Conservation (phyloP, 140 eudicot genomes). For the Ambrosia hybrid region DNA sequence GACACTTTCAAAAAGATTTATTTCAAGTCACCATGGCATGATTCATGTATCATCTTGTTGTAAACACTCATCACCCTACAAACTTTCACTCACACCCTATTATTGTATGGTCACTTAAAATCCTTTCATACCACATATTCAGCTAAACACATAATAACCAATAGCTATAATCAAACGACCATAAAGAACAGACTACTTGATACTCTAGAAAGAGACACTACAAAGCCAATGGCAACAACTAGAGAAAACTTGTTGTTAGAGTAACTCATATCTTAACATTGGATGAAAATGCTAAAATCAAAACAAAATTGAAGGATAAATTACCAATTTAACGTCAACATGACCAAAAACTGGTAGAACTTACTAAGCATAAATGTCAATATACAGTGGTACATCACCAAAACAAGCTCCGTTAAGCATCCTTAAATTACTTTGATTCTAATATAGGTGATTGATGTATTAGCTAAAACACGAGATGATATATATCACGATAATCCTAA, state of each 20-base stretch:
- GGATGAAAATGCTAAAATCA: neutral
- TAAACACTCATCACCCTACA: conserved; percentile 36
- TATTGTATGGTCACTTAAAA: conserved; percentile 27
- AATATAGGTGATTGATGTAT: neutral
- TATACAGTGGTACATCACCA: conserved; percentile 17
- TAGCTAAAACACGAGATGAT: conserved; percentile 7
- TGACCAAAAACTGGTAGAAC: neutral
- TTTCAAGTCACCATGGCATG: conserved; percentile 49
- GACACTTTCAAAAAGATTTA: conserved; percentile 67
- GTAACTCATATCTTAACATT: neutral
- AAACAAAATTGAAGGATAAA: neutral
- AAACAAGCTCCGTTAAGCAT: conserved; percentile 1
- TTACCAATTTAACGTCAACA: neutral
- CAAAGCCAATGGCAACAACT: conserved; percentile 7
- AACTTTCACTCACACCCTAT: conserved; percentile 30
- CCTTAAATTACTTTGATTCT: conserved; percentile 2
- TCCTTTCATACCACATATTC: conserved; percentile 24
- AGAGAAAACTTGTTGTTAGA: neutral
- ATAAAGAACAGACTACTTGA: neutral
- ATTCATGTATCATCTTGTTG: conserved; percentile 40
- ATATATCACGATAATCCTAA: neutral
- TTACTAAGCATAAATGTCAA: neutral
- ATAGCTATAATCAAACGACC: neutral
- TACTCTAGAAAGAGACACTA: conserved; percentile 15
- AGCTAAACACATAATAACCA: conserved; percentile 15